These are phyloP conservation scores for Tetrapyrgos nigripes DNA, from an alignment of 1,284 basidiomycete species.

Conservation along the genomic window DNA sequence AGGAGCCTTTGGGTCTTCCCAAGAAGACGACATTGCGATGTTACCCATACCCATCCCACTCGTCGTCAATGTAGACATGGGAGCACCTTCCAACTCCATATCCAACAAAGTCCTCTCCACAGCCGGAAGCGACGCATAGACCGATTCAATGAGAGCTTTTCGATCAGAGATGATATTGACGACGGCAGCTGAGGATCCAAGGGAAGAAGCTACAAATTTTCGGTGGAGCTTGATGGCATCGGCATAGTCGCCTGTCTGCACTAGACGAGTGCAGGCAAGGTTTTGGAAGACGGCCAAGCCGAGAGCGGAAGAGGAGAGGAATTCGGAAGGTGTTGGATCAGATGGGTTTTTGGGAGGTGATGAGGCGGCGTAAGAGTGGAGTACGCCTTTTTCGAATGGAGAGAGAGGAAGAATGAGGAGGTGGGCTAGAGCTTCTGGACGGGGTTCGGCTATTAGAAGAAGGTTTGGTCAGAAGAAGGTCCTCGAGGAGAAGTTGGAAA, in stretches of 20 bases:
- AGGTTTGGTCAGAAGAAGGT: constrained; percentile 9
- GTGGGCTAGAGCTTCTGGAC: constrained; percentile 58
- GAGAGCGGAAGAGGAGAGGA: constrained; percentile 38
- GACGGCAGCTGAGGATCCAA: background rate
- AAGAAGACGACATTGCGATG: background rate
- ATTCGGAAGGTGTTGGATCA: constrained; percentile 45
- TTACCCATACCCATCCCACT: background rate
- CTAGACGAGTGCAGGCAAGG: constrained; percentile 80
- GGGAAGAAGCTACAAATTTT: constrained; percentile 53
- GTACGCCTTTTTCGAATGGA: constrained; percentile 60
- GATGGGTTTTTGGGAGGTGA: constrained; percentile 34
- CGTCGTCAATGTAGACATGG: constrained; percentile 1
- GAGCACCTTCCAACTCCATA: constrained; percentile 4
- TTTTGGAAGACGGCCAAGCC: constrained; percentile 71
- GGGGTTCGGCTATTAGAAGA: constrained; percentile 57
- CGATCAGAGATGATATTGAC: constrained; percentile 15
- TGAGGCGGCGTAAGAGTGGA: constrained; percentile 62
- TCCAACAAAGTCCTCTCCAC: constrained; percentile 5
- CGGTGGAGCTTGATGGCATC: constrained; percentile 81
- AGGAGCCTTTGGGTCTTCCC: background rate
- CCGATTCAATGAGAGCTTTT: background rate
- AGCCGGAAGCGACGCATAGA: constrained; percentile 8
- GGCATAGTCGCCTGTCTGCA: constrained; percentile 76
- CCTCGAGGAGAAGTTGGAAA: background rate
- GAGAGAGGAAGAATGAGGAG: constrained; percentile 70